Conservation (phyloP, 306 rosid species). For the Sicyos baderoa region DNA sequence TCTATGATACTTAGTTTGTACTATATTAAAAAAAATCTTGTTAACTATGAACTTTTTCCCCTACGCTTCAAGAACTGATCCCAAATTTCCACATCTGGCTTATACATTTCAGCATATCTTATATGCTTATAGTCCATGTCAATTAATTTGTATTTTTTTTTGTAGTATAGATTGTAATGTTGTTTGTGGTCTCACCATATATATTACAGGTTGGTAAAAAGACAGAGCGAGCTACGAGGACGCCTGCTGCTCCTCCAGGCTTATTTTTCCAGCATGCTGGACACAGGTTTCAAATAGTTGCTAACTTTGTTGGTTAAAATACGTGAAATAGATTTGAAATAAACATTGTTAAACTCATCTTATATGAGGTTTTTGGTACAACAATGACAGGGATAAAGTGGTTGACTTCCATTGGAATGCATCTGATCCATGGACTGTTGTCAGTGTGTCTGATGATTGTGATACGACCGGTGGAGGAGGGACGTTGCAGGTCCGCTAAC, state of each 20-base stretch:
- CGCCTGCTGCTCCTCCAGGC: constrained; percentile 60
- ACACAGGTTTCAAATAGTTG: constrained; percentile 55
- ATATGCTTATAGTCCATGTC: background rate
- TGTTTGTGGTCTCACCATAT: constrained; percentile 7
- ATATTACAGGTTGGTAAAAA: constrained; percentile 63
- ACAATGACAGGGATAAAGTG: constrained; percentile 83
- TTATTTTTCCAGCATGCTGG: constrained; percentile 99
- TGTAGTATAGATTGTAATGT: background rate
- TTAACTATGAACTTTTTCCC: background rate
- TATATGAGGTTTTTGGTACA: constrained; percentile 5
- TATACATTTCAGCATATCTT: background rate
- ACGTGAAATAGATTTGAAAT: no score
- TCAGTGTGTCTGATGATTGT: constrained; percentile 96
- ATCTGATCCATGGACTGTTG: constrained; percentile 93
- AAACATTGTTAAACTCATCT: no score
- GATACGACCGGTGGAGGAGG: constrained; percentile 98
- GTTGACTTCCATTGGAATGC: constrained; percentile 94
- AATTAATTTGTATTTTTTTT: background rate
- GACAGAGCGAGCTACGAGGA: constrained; percentile 59
- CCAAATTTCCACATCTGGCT: background rate
- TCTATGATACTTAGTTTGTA: background rate
- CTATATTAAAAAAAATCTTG: no score
- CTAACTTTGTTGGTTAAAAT: constrained; percentile 2
- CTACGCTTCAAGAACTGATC: background rate
- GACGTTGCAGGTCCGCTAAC: constrained; percentile 67